Conservation (phyloP, 352 stramenopile species). For the Globisporangium lucens region DNA sequence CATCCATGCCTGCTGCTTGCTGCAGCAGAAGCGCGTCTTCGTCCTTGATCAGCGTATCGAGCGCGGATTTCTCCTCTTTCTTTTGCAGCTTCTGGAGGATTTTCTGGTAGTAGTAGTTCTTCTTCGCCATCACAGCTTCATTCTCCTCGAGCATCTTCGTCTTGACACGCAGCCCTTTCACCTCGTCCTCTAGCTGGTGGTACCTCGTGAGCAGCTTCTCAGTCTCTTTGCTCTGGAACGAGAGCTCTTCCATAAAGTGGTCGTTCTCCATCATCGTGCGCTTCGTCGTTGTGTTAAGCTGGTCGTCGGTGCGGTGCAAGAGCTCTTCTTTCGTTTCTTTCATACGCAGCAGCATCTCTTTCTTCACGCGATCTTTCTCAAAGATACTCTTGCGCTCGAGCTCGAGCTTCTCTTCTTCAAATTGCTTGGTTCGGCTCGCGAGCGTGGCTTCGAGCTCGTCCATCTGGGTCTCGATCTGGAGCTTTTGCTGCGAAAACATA, state of each 20-base stretch:
- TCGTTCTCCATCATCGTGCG: conserved; percentile 82
- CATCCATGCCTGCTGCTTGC: background rate
- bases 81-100: conserved; percentile 55
- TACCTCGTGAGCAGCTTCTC: conserved; percentile 60
- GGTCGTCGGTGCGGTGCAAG: conserved; percentile 52
- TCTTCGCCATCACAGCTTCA: conserved; percentile 53
- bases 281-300: conserved; percentile 68
- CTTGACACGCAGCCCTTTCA: conserved; percentile 37
- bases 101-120: conserved; percentile 71
- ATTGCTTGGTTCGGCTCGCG: conserved; percentile 18
- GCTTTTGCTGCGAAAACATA: conserved; percentile 54
- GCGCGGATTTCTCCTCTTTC: conserved; percentile 13
- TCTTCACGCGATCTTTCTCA: conserved; percentile 65
- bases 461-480: conserved; percentile 34
- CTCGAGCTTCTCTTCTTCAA: conserved; percentile 34
- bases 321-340: conserved; percentile 54
- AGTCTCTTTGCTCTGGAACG: conserved; percentile 68
- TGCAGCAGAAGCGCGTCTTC: background rate
- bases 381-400: conserved; percentile 61
- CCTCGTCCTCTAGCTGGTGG: conserved; percentile 42
- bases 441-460: conserved; percentile 37
- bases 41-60: conserved; percentile 13
- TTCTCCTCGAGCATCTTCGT: conserved; percentile 54
- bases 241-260: conserved; percentile 67
- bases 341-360: conserved; percentile 59